Evolutionary conservation across 768 basidiomycete species (phyloP).

Genomic region (Mycena rebaudengoi): DNA sequence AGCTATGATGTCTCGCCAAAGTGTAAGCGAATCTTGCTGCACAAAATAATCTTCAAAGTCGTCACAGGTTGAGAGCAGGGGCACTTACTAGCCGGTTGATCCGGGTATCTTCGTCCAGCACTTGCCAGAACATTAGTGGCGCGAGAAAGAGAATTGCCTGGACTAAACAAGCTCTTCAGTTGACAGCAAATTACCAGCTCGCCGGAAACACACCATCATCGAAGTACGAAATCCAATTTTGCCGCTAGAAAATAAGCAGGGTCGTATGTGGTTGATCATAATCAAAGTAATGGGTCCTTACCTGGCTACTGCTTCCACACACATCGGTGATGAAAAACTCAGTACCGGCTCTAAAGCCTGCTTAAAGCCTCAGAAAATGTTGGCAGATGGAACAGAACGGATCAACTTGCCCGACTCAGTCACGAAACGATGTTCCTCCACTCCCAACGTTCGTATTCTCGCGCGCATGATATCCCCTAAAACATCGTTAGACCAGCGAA

Average conservation of each 20-base stretch:
- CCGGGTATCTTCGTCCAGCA: constrained; percentile 57
- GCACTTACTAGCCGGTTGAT: constrained; percentile 57
- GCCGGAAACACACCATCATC: constrained; percentile 49
- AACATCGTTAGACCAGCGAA: not conserved
- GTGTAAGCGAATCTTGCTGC: constrained; percentile 62
- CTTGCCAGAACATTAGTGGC: constrained; percentile 63
- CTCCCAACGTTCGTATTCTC: constrained; percentile 60
- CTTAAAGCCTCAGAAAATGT: constrained; percentile 3
- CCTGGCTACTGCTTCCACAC: constrained; percentile 54
- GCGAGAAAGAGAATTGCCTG: constrained; percentile 71
- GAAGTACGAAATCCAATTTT: constrained; percentile 64
- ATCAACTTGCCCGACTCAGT: constrained; percentile 49
- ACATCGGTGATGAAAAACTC: constrained; percentile 67
- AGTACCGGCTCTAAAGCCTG: constrained; percentile 43
- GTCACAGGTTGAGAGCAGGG: not conserved
- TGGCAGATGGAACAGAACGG: not conserved
- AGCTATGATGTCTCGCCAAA: constrained; percentile 63
- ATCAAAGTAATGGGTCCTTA: not conserved
- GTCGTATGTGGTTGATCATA: too few species aligned
- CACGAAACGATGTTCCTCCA: constrained; percentile 62
- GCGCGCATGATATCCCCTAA: constrained; percentile 66
- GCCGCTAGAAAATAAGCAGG: constrained; percentile 40
- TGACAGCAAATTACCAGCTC: not conserved
- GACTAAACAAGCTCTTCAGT: constrained; percentile 35
- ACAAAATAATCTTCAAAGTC: not conserved